A percentile compares a stretch with the other conserved stretches of the same genome.
Conservation (phyloP, 2,329 filamentous ascomycete genomes). For the Didymella keratinophila region DNA sequence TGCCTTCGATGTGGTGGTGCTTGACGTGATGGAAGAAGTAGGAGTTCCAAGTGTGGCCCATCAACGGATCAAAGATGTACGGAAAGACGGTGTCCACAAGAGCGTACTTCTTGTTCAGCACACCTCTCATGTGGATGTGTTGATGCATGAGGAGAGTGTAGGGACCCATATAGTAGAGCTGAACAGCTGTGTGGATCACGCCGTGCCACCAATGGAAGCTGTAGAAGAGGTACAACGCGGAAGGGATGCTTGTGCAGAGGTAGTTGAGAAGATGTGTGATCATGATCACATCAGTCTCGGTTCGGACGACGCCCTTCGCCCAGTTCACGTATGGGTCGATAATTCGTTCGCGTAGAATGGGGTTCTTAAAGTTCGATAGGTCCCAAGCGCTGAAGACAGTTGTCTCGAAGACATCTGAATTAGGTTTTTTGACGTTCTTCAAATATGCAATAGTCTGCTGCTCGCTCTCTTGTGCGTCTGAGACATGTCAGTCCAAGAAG, state of each 20-base stretch:
- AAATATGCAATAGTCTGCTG: constrained; percentile 55
- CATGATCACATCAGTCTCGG: constrained; percentile 78
- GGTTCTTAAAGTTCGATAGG: constrained; percentile 53
- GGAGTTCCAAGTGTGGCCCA: constrained; percentile 85
- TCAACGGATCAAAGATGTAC: constrained; percentile 76
- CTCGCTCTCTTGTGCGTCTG: constrained; percentile 42
- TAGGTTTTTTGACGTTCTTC: constrained; percentile 59
- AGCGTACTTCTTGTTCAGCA: constrained; percentile 64
- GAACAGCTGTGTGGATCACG: constrained; percentile 70
- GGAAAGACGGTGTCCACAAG: constrained; percentile 72
- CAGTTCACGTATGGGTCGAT: constrained; percentile 67
- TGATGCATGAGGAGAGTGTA: constrained; percentile 87
- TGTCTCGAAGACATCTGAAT: constrained; percentile 59
- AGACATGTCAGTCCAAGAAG: neutral
- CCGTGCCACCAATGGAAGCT: constrained; percentile 74
- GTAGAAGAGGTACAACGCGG: constrained; percentile 69
- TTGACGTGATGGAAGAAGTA: constrained; percentile 89
- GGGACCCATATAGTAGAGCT: constrained; percentile 72
- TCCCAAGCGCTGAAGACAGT: constrained; percentile 64
- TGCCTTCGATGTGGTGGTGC: constrained; percentile 83
- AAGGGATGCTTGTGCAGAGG: constrained; percentile 72
- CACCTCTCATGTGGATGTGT: constrained; percentile 79
- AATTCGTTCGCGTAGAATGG: constrained; percentile 54
- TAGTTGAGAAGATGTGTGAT: constrained; percentile 79
- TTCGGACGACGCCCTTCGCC: constrained; percentile 66